phyloP scores from a whole-genome alignment of 2,329 filamentous ascomycete genomes.

The Colletotrichum karsti region DNA sequence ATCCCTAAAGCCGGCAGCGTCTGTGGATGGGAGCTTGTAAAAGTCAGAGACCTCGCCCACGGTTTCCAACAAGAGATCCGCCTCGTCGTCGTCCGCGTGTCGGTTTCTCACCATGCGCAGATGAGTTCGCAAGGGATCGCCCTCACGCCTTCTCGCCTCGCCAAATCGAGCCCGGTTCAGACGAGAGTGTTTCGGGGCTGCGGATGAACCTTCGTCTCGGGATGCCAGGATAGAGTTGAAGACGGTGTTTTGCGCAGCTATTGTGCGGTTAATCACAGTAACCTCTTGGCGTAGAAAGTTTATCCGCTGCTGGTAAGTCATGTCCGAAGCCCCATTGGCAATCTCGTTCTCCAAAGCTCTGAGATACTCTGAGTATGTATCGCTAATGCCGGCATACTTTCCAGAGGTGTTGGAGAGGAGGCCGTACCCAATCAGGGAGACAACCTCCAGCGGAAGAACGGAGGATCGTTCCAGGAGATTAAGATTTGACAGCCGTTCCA shows the following conservation, averaged over 20 bases:
- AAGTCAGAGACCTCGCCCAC: conserved; percentile 26
- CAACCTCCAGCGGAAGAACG: conserved; percentile 51
- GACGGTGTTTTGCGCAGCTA: conserved; percentile 42
- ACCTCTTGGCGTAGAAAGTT: conserved; percentile 51
- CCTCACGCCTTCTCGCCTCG: conserved; percentile 3
- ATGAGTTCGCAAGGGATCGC: conserved; percentile 7
- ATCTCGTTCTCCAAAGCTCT: conserved; percentile 50
- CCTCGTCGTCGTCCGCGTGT: conserved; percentile 11
- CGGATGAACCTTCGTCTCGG: background rate
- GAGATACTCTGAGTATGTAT: conserved; percentile 52
- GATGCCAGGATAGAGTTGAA: conserved; percentile 35
- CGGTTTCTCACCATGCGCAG: conserved; percentile 6
- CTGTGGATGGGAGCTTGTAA: conserved; percentile 28
- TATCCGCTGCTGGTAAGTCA: conserved; percentile 50
- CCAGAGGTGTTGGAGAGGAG: conserved; percentile 49
- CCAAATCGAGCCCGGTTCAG: conserved; percentile 27
- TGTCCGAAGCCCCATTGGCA: conserved; percentile 46
- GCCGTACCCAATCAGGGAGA: conserved; percentile 47
- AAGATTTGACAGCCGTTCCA: conserved; percentile 40
- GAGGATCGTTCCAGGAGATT: conserved; percentile 45
- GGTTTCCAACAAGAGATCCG: background rate
- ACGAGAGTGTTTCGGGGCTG: conserved; percentile 28
- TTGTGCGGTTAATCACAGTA: conserved; percentile 43
- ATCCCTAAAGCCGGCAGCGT: conserved; percentile 29
- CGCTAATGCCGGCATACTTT: conserved; percentile 46